A percentile compares a stretch with the other conserved stretches of the same genome.
These are phyloP conservation scores for Talaromyces sp. DNA, from an alignment of 2,329 filamentous ascomycete species.

Conservation along the genomic window DNA sequence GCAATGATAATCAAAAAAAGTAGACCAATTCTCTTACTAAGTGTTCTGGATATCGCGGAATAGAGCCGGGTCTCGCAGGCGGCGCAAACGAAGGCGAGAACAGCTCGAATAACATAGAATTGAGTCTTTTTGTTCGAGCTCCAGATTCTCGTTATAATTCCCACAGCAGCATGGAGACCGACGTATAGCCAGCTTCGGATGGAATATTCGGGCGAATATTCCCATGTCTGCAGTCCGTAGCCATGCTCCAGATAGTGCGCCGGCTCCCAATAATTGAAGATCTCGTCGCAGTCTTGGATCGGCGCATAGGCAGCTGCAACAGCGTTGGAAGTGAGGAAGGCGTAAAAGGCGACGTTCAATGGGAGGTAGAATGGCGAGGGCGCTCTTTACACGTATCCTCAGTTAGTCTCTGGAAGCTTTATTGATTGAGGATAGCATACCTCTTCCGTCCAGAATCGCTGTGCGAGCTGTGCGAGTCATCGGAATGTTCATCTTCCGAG, in stretches of 20 bases:
- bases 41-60: conserved; percentile 67
- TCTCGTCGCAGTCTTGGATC: conserved; percentile 97
- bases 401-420: conserved; percentile 17
- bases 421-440: conserved; percentile 11
- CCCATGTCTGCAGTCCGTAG: conserved; percentile 95
- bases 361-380: conserved; percentile 59
- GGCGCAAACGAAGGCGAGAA: conserved; percentile 72
- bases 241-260: conserved; percentile 90
- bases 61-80: conserved; percentile 79
- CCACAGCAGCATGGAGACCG: conserved; percentile 69
- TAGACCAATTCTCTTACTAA: conserved; percentile 79
- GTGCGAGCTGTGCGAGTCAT: conserved; percentile 17
- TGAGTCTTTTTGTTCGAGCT: conserved; percentile 54
- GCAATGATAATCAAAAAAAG: conserved; percentile 76
- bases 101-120: conserved; percentile 81
- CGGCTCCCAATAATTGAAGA: conserved; percentile 99
- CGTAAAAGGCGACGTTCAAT: conserved; percentile 73
- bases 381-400: conserved; percentile 26
- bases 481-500: conserved; percentile 17
- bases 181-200: conserved; percentile 96
- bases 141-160: conserved; percentile 61
- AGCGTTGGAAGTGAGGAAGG: conserved; percentile 70
- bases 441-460: conserved; percentile 14
- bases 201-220: conserved; percentile 91
- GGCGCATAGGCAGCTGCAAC: conserved; percentile 78